Base-by-base conservation (phyloP, 164 flowering plant genomes). In the Protea cynaroides region DNA sequence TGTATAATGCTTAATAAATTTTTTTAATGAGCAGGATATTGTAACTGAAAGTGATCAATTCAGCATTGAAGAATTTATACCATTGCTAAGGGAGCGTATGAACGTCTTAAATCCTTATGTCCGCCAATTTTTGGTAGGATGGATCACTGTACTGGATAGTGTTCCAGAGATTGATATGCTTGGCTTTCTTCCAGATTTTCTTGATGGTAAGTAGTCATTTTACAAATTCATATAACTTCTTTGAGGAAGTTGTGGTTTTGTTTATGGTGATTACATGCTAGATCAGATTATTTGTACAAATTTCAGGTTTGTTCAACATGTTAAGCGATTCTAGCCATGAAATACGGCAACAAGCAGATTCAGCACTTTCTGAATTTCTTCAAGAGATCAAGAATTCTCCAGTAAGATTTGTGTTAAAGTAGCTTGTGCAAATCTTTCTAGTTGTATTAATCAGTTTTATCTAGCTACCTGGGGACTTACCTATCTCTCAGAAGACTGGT, bases 111-210 rank as follows among this genome's bases (percentile, higher is more conserved):
- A 86, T 70, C 94, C 97, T 52, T 86, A 79, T 77, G 97, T 91
- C 43, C 96, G 99, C 54, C 97, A 94, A 67, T 94, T 94, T 82
- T 81, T 94, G 81, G 96, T 94, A 29, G 99, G 99, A 75, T 94
- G 99, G 99, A 91, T 94, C 64, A 94, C 99, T 62, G 99, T 94
- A 13, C 71, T 94, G 74, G 99, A 94, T 72, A 89, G 99, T 78
- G 97, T 91, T 73, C 99, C 99, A 24, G 97, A 91, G 65, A 91
- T 94, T 62, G 99, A 94, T 70, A 91, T 94, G 99, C 82, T 94
- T 75, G 99, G 99, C 62, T 94, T 94, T 70, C 99, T 94, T 76
- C 99, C 99, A 55, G 97, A 94, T 83, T 94, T 94, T 80, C 97
- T 94, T 68, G 99, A 95, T 85, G 99, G 99, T 95, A 84, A 79